phyloP scores from a whole-genome alignment of 768 basidiomycete genomes.

The Lactarius quietus region DNA sequence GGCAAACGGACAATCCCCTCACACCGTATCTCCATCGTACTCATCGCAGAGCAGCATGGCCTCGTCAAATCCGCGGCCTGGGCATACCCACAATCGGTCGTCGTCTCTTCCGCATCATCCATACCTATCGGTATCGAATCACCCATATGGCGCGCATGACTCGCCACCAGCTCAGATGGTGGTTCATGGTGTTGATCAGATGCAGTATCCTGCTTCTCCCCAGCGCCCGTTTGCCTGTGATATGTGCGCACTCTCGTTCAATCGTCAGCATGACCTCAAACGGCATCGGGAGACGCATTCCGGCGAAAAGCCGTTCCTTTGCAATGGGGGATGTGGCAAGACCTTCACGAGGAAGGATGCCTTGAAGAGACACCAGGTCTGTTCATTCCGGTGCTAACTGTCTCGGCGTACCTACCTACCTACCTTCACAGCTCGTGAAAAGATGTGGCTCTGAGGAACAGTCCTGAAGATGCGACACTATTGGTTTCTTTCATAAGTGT shows the following conservation, averaged over 20 bases:
- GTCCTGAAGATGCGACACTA: conserved; percentile 23
- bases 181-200: conserved; percentile 26
- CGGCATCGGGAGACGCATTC: conserved; percentile 82
- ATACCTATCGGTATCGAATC: conserved; percentile 4
- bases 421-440: conserved; percentile 59
- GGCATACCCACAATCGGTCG: conserved; percentile 21
- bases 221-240: conserved; percentile 40
- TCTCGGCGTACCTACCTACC: neutral
- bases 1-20: conserved; percentile 3
- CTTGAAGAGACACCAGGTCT: conserved; percentile 78
- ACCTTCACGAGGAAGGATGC: conserved; percentile 87
- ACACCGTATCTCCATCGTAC: conserved; percentile 13
- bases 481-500: conserved; percentile 16
- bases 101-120: conserved; percentile 18
- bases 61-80: conserved; percentile 14
- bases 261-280: conserved; percentile 82
- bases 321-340: conserved; percentile 83
- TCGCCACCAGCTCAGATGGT: conserved; percentile 27
- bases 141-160: conserved; percentile 15
- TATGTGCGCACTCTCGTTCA: conserved; percentile 77
- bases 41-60: conserved; percentile 13
- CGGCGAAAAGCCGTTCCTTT: conserved; percentile 79
- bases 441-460: conserved; percentile 70
- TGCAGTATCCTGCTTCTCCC: conserved; percentile 39
- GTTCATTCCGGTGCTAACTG: conserved; percentile 24